Evolutionary conservation across 305 asterid species (phyloP), one percentile per base, ranked within the genome.

Genomic region (Fraxinus sp.): DNA sequence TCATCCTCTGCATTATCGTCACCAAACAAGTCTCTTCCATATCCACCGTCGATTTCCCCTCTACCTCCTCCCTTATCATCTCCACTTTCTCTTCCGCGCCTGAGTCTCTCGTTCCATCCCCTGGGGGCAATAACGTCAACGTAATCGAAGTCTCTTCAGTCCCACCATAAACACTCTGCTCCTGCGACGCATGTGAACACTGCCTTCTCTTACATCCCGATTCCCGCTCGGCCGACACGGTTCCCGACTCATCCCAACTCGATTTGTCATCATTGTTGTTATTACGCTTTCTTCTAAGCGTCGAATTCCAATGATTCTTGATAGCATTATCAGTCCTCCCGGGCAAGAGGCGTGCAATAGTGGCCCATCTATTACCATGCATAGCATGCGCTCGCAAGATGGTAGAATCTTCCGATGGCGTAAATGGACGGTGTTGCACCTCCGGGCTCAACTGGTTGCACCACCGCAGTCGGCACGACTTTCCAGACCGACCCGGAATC

Each of bases 391-490:
- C 93, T 84, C 75, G 79, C 8, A 87, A 3, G 35, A 92, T 91
- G 0, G 84, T 68, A 13, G 86, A 88, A 80, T 92, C 95, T 85
- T 92, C 97, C 16, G 84, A 84, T 18, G 87, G 84, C 33, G 94
- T 81, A 82, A 91, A 92, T 11, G 93, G 91, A 49, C 92, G 91
- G 84, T 89, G 97, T 49, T 89, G 88, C 79, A 92, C 97, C 22
- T 74, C 82, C 1, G 95, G 95, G 41, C 95, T 87, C 22, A 91
- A 87, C 93, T 92, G 97, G 22, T 92, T 92, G 86, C 97, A 92
- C 97, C 97, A 92, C 76, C 97, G 90, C 39, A 92, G 55, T 0
- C 97, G 91, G 83, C 97, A 92, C 0, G 97, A 92, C 84, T 92
- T 92, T 13, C 94, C 93, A 4, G 97, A 92, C 0, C 97, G 86